phyloP scores from a whole-genome alignment of 768 basidiomycete genomes.

The Lactarius hatsudake region DNA sequence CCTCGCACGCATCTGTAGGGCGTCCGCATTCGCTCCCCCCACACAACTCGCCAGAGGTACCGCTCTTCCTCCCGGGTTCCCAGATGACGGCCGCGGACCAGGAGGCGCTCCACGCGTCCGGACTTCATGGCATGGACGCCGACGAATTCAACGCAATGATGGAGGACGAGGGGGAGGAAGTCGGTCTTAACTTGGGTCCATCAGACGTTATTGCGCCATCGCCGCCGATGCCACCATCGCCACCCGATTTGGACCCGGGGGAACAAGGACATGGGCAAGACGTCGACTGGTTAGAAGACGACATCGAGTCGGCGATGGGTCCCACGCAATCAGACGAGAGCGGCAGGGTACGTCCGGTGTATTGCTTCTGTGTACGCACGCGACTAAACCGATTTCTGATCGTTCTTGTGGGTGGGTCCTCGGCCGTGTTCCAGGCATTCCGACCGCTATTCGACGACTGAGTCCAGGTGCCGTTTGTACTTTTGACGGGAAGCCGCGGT shows the following conservation, averaged over 20 bases:
- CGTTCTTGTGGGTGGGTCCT: slow-evolving; percentile 4
- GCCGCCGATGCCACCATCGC: neutral
- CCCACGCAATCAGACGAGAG: slow-evolving; percentile 26
- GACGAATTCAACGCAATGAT: slow-evolving; percentile 61
- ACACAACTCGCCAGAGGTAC: slow-evolving; percentile 26
- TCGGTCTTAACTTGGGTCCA: slow-evolving; percentile 26
- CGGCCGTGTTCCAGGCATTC: slow-evolving; percentile 15
- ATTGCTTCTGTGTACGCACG: neutral
- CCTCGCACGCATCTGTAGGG: neutral
- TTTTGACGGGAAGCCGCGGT: neutral
- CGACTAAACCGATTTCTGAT: neutral
- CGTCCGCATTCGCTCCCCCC: neutral
- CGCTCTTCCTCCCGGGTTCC: slow-evolving; percentile 35
- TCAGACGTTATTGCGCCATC: slow-evolving; percentile 9
- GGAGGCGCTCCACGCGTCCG: slow-evolving; percentile 54
- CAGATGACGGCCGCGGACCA: slow-evolving; percentile 53
- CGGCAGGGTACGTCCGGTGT: slow-evolving; percentile 19
- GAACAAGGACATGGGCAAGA: slow-evolving; percentile 7
- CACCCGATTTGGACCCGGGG: neutral
- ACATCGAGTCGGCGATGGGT: slow-evolving; percentile 25
- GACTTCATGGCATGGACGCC: slow-evolving; percentile 62
- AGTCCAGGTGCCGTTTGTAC: neutral
- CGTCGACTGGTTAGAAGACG: slow-evolving; percentile 17
- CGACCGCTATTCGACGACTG: slow-evolving; percentile 27
- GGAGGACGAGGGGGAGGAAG: slow-evolving; percentile 59